These are phyloP conservation scores for Aspergillus fumigatus DNA, from an alignment of 2,329 filamentous ascomycete genomes.

Conservation along the genomic window DNA sequence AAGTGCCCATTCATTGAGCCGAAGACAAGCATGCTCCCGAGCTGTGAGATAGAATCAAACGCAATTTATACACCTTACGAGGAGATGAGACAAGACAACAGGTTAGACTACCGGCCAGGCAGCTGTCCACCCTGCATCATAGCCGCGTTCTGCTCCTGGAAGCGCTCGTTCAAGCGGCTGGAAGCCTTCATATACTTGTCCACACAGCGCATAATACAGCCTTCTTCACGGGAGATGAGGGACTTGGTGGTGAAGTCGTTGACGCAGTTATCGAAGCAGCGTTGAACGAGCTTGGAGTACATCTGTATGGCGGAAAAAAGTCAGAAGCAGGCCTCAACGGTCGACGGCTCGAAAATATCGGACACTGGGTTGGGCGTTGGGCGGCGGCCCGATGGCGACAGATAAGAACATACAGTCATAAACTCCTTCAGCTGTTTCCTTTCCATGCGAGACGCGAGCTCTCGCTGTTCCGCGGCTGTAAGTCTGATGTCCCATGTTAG, in stretches of 20 bases:
- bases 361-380: not conserved
- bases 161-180: constrained; percentile 85
- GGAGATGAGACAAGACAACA: not conserved
- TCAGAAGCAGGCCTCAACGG: not conserved
- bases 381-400: constrained; percentile 3
- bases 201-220: constrained; percentile 90
- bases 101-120: constrained; percentile 35
- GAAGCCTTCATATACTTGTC: constrained; percentile 93
- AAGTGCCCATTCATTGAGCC: not conserved
- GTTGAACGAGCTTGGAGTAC: constrained; percentile 57
- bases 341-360: not conserved
- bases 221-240: constrained; percentile 78
- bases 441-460: constrained; percentile 92
- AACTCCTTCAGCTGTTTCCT: constrained; percentile 99
- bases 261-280: constrained; percentile 93
- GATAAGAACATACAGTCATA: constrained; percentile 69
- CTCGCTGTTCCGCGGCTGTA: constrained; percentile 75
- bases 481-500: constrained; percentile 49
- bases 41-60: not conserved
- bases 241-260: constrained; percentile 99
- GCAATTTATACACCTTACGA: not conserved
- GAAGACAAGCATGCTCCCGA: not conserved
- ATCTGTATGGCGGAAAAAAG: constrained; percentile 43
- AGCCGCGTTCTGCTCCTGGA: constrained; percentile 68
- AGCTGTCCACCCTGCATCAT: constrained; percentile 59